Percentiles rank a stretch among this genome's conserved stretches.
phyloP scores from a whole-genome alignment of 139 green algal genomes.

The Parachlorella kessleri region DNA sequence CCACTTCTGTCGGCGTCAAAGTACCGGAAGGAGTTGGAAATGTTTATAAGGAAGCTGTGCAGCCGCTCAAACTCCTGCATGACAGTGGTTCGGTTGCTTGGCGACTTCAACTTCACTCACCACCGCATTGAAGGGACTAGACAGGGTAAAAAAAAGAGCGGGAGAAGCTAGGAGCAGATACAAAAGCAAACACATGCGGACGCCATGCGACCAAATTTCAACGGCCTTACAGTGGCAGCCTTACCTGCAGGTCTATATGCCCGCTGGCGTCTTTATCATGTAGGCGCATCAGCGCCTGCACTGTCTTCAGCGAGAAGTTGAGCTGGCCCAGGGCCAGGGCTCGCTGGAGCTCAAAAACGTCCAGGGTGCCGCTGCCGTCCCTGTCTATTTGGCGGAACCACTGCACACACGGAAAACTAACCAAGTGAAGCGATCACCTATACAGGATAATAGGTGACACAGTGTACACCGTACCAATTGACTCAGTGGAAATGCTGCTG shows the following conservation, averaged over 20 bases:
- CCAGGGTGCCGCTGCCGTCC: slow-evolving; percentile 13
- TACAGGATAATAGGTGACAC: too few relatives aligned
- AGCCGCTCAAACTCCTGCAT: slow-evolving; percentile 21
- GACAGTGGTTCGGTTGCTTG: too few relatives aligned
- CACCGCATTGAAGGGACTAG: too few relatives aligned
- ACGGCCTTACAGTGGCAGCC: too few relatives aligned
- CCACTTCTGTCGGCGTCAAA: slow-evolving; percentile 9
- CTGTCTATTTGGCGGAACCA: background rate
- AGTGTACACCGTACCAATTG: too few relatives aligned
- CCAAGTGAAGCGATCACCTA: too few relatives aligned
- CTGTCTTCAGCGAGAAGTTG: slow-evolving; percentile 26
- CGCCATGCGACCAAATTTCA: too few relatives aligned
- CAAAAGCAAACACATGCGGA: background rate
- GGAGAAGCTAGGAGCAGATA: background rate
- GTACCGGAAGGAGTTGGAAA: background rate
- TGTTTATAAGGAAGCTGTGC: slow-evolving; percentile 6
- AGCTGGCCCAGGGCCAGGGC: slow-evolving; percentile 22
- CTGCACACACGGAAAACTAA: too few relatives aligned
- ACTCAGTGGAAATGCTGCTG: too few relatives aligned
- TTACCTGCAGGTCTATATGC: background rate
- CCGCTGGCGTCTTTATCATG: slow-evolving; percentile 7
- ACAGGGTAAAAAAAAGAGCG: too few relatives aligned
- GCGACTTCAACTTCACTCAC: too few relatives aligned
- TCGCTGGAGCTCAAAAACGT: slow-evolving; percentile 29
- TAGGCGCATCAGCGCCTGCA: slow-evolving; percentile 23